Evolutionary conservation across 805 yeast species (phyloP), one percentile per base, ranked within the genome.

Genomic region (Saturnispora besseyi): DNA sequence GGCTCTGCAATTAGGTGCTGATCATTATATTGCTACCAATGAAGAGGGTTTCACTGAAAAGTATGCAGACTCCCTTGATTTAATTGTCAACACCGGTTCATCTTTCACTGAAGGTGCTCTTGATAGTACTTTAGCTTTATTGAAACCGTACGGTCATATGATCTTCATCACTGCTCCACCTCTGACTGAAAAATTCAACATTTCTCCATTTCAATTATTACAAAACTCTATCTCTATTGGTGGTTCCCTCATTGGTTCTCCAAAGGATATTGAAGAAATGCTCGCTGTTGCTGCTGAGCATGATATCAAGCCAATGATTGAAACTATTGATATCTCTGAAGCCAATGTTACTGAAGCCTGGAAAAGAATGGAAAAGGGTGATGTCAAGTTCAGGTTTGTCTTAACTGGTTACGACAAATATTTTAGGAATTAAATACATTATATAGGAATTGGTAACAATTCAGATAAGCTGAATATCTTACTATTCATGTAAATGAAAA

Each of bases 331-430:
- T 29, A 71, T 78, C 43, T 61, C 63, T 51, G 79, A 68, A 56
- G 69, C 63, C 38, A 69, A 68, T 55, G 73, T 75, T 41, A 58
- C 65, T 12, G 59, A 62, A 33, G 81, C 74, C 1, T 75, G 76
- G 66, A 65, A 69, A 45, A 73, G 77, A 63, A 68, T 74, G 64
- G 67, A 65, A 29, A 57, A 66, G 9, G 79, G 79, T 58, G 79
- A 77, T 55, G 77, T 75, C 22, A 73, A 73, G 55, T 78, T 74
- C 59, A 73, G 82, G 68, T 75, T 74, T 56, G 78, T 76, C 22
- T 69, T 77, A 53, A 73, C 76, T 33, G 74, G 73, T 36, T 76
- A 64, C 54, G 77, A 73, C 55, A 70, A 76, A 55, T 41, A 45
- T 22, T 58, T 59, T 29, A 44, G 43, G 1, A 45, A 41, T 13